phyloP scores from a whole-genome alignment of 352 stramenopile species.

The Peronospora destructor region DNA sequence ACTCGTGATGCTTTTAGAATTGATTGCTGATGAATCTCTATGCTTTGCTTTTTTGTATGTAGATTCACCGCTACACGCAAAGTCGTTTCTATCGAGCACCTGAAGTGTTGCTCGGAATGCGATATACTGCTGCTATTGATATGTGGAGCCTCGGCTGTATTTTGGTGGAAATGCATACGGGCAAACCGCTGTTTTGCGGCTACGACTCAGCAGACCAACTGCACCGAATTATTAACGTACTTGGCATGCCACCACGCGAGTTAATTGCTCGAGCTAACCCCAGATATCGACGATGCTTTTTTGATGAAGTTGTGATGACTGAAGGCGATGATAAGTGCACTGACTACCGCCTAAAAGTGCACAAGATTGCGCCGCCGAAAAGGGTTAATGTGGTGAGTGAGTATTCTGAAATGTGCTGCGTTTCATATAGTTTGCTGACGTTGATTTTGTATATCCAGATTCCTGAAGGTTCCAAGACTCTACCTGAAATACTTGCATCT shows the following conservation, averaged over 20 bases:
- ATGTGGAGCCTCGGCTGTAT: slow-evolving; percentile 89
- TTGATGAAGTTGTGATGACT: slow-evolving; percentile 72
- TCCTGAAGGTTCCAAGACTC: slow-evolving; percentile 32
- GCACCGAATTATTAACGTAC: slow-evolving; percentile 91
- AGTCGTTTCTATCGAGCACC: slow-evolving; percentile 94
- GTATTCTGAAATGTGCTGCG: neutral
- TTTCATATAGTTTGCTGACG: slow-evolving; percentile 2
- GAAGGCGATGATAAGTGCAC: slow-evolving; percentile 52
- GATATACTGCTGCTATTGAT: slow-evolving; percentile 80
- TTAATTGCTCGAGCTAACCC: slow-evolving; percentile 87
- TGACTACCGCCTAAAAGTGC: slow-evolving; percentile 62
- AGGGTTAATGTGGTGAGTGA: slow-evolving; percentile 32
- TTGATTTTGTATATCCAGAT: slow-evolving; percentile 18
- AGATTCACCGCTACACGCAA: slow-evolving; percentile 98
- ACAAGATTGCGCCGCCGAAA: slow-evolving; percentile 39
- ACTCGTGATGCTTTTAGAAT: neutral
- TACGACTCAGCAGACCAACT: slow-evolving; percentile 96
- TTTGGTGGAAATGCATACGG: slow-evolving; percentile 96
- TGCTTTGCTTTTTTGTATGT: neutral
- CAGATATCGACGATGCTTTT: slow-evolving; percentile 86
- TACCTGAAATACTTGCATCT: slow-evolving; percentile 59
- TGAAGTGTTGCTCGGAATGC: slow-evolving; percentile 80
- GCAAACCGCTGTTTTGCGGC: slow-evolving; percentile 95
- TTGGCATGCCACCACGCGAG: slow-evolving; percentile 90
- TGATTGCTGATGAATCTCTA: slow-evolving; percentile 1